Evolutionary conservation across 805 yeast genomes (phyloP).

Genomic region (Cyberlindnera maritima): DNA sequence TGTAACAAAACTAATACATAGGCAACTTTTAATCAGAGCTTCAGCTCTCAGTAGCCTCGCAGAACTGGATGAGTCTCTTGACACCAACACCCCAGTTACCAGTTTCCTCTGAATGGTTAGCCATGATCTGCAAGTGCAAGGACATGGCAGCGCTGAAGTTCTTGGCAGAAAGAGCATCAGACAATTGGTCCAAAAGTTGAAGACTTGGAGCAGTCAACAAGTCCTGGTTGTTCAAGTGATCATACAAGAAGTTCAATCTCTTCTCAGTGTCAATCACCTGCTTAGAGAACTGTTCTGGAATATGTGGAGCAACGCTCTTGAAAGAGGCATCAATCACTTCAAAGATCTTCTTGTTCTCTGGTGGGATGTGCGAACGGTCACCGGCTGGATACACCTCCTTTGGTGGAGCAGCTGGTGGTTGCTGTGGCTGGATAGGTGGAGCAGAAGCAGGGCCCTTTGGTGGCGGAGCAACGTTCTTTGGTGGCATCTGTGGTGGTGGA

Average conservation of each 20-base stretch:
- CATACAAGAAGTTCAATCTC: slow-evolving; percentile 73
- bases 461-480: slow-evolving; percentile 16
- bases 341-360: slow-evolving; percentile 53
- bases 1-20: background rate
- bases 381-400: slow-evolving; percentile 50
- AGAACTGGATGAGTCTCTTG: slow-evolving; percentile 80
- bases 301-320: slow-evolving; percentile 71
- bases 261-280: slow-evolving; percentile 81
- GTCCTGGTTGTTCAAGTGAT: slow-evolving; percentile 73
- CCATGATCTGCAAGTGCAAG: slow-evolving; percentile 55
- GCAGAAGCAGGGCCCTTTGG: slow-evolving; percentile 11
- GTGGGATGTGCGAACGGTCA: slow-evolving; percentile 67
- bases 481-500: slow-evolving; percentile 27
- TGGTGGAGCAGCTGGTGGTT: slow-evolving; percentile 14
- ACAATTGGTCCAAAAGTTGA: slow-evolving; percentile 48
- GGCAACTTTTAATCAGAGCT: background rate
- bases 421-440: slow-evolving; percentile 10
- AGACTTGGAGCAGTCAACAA: slow-evolving; percentile 57
- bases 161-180: slow-evolving; percentile 43
- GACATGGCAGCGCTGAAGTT: slow-evolving; percentile 61
- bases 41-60: slow-evolving; percentile 31
- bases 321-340: slow-evolving; percentile 54
- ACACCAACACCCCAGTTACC: slow-evolving; percentile 95
- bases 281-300: slow-evolving; percentile 70
- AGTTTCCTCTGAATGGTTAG: slow-evolving; percentile 65